Evolutionary conservation across 352 stramenopile species (phyloP), one percentile per base, ranked within the genome.

Genomic region (Globisporangium barbulae): DNA sequence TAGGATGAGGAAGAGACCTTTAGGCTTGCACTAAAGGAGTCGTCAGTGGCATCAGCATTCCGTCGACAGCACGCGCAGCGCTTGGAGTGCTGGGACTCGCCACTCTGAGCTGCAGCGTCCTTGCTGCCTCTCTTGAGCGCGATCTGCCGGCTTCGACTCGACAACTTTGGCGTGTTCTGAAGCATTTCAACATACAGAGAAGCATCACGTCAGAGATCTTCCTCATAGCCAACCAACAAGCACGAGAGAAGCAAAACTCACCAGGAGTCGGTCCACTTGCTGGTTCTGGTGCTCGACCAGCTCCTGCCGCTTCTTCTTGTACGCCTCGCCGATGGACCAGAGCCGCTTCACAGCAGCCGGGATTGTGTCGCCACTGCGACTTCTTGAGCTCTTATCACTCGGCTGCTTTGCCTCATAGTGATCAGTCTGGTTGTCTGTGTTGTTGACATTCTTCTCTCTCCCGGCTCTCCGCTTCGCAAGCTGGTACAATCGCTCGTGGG

Each of bases 401-500:
- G 7, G 39, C 7, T 53, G 25, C 25, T 25, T 47, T 13, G 19
- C 25, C 19, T 37, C 35, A 15, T 37, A 21, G n/a, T 42, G 22
- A 45, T 54, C n/a, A 7, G 33, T 67, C 25, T 67, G 19, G 28
- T 67, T 68, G 33, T 59, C 48, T 33, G 17, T 15, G 1, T 21
- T 59, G 41, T 19, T 19, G 12, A 7, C 7, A 28, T 35, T 1
- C 0, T 30, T 9, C 6, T 53, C 10, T 15, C 33, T 55, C 64
- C 56, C 28, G 7, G 25, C 2, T 61, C 53, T 45, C 28, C 59
- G 60, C 57, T 85, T 64, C 8, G 76, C 71, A 21, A 86, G 62
- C 30, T 75, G 71, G 39, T 88, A 85, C 9, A 92, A 69, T 8
- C 81, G 71, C 25, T 90, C 79, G 50, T 90, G 74, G 0, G 75